Evolutionary conservation across 1,284 basidiomycete genomes (phyloP).

Genomic region (Pisolithus thermaeus): DNA sequence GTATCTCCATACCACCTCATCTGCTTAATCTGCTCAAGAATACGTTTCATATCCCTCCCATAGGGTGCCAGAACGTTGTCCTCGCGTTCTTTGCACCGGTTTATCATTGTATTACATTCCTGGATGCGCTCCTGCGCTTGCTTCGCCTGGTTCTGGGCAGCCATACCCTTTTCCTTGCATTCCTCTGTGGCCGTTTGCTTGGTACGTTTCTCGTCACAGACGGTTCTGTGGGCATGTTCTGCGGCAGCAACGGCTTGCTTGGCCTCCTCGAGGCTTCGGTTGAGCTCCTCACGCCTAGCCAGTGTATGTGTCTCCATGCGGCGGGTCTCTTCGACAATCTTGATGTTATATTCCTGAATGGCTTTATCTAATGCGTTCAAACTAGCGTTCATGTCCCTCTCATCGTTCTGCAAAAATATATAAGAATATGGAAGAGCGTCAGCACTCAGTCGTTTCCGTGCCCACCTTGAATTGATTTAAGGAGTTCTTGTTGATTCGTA

Average conservation of each 20-base stretch:
- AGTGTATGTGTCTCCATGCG: slow-evolving; percentile 55
- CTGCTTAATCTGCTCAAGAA: slow-evolving; percentile 54
- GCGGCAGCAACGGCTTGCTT: slow-evolving; percentile 31
- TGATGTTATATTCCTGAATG: slow-evolving; percentile 45
- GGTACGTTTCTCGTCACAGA: slow-evolving; percentile 29
- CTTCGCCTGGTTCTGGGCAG: slow-evolving; percentile 29
- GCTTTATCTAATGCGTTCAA: slow-evolving; percentile 35
- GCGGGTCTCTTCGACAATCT: slow-evolving; percentile 52
- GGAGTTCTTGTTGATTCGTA: slow-evolving; percentile 41
- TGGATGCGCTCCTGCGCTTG: slow-evolving; percentile 35
- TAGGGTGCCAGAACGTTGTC: slow-evolving; percentile 56
- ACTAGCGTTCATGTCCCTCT: slow-evolving; percentile 41
- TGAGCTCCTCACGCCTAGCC: slow-evolving; percentile 53
- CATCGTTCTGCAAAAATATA: slow-evolving; percentile 37
- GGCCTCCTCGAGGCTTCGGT: slow-evolving; percentile 43
- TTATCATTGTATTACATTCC: slow-evolving; percentile 43
- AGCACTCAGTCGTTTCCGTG: not conserved
- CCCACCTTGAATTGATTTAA: slow-evolving; percentile 46
- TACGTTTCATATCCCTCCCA: slow-evolving; percentile 55
- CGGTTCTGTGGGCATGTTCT: slow-evolving; percentile 30
- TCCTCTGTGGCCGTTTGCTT: slow-evolving; percentile 28
- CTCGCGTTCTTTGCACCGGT: slow-evolving; percentile 40
- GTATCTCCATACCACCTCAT: slow-evolving; percentile 59
- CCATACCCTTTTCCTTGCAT: slow-evolving; percentile 29
- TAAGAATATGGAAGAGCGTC: not conserved